A percentile compares a stretch with the other conserved stretches of the same genome.
Conservation (phyloP, 2,329 filamentous ascomycete species). For the Cytospora schulzeri region DNA sequence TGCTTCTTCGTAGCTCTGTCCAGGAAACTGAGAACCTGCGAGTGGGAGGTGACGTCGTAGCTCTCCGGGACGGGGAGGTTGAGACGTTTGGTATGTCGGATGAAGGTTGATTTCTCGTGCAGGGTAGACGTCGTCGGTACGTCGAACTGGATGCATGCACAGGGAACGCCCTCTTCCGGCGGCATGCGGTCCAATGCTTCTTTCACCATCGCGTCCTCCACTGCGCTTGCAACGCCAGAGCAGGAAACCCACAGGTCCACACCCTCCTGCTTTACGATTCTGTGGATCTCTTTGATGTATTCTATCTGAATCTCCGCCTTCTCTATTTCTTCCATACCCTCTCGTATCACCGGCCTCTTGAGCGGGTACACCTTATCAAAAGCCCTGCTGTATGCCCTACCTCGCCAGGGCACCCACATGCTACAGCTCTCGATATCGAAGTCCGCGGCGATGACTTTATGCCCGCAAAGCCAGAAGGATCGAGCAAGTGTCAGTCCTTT, state of each 20-base stretch:
- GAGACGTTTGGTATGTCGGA: slow-evolving; percentile 55
- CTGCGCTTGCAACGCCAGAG: slow-evolving; percentile 65
- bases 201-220: slow-evolving; percentile 68
- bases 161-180: slow-evolving; percentile 34
- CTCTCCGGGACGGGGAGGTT: slow-evolving; percentile 58
- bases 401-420: slow-evolving; percentile 41
- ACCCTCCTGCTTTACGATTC: slow-evolving; percentile 58
- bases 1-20: slow-evolving; percentile 33
- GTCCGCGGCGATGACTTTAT: slow-evolving; percentile 74
- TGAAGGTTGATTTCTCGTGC: slow-evolving; percentile 68
- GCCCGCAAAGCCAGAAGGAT: slow-evolving; percentile 63
- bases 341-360: slow-evolving; percentile 29
- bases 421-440: slow-evolving; percentile 49
- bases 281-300: slow-evolving; percentile 11
- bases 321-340: slow-evolving; percentile 48
- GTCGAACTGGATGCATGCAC: slow-evolving; percentile 66
- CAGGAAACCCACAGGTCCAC: slow-evolving; percentile 75
- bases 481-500: slow-evolving; percentile 70
- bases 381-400: slow-evolving; percentile 52
- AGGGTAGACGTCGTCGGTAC: slow-evolving; percentile 57
- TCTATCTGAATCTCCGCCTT: slow-evolving; percentile 55
- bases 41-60: slow-evolving; percentile 53
- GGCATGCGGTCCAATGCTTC: slow-evolving; percentile 61
- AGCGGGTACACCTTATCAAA: slow-evolving; percentile 56
- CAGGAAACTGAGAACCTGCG: slow-evolving; percentile 57